Evolutionary conservation across 768 basidiomycete genomes (phyloP).

Genomic region (Amyloporia xantha): DNA sequence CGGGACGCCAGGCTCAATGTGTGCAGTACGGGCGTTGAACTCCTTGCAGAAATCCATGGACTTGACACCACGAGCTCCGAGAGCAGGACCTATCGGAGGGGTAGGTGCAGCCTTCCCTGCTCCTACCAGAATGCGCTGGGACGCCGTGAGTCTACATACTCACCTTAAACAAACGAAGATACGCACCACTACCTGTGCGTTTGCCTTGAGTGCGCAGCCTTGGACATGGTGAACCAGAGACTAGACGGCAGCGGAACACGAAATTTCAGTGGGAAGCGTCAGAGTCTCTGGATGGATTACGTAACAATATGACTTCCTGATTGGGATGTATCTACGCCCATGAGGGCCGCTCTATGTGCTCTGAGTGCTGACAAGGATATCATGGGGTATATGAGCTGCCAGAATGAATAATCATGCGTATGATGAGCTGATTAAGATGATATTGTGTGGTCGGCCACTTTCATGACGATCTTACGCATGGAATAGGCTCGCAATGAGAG

Average conservation of each 20-base stretch:
- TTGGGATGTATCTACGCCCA: background rate
- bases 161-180: background rate
- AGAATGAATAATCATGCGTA: background rate
- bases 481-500: no score
- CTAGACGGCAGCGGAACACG: background rate
- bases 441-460: no score
- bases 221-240: conserved; percentile 47
- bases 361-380: background rate
- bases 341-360: background rate
- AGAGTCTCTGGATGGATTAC: background rate
- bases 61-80: conserved; percentile 97
- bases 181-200: conserved; percentile 73
- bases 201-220: conserved; percentile 48
- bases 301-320: background rate
- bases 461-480: no score
- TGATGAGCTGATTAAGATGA: background rate
- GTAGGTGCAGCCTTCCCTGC: conserved; percentile 95
- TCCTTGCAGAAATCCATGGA: conserved; percentile 99
- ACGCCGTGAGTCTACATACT: background rate
- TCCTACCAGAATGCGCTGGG: conserved; percentile 75
- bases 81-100: conserved; percentile 93
- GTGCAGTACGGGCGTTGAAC: conserved; percentile 95
- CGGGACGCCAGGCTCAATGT: conserved; percentile 79
- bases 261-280: background rate
- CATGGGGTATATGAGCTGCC: background rate